A percentile compares a stretch with the other conserved stretches of the same genome.
Conservation (phyloP, 352 stramenopile species). For the Thalassiosira delicatula region DNA sequence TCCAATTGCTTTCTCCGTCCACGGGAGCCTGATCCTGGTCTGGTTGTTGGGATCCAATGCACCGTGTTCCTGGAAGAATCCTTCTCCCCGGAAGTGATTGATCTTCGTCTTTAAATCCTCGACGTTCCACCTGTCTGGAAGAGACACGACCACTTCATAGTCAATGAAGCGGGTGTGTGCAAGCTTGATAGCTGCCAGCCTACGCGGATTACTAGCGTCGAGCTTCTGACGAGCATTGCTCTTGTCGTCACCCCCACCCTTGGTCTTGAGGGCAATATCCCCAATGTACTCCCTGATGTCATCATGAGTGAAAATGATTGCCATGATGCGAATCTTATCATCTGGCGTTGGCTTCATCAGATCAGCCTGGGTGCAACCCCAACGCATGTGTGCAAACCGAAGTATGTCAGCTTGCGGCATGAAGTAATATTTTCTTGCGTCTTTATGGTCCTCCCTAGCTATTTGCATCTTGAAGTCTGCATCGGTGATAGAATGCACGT, state of each 20-base stretch:
- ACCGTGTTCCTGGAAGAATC: not conserved
- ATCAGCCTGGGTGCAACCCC: not conserved
- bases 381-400: too few relatives aligned
- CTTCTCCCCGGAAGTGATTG: not conserved
- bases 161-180: not conserved
- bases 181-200: not conserved
- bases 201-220: not conserved
- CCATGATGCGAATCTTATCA: constrained; percentile 14
- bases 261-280: not conserved
- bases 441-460: not conserved
- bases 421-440: not conserved
- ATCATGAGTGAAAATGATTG: constrained; percentile 6
- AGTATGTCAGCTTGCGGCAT: not conserved
- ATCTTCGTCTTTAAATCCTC: not conserved
- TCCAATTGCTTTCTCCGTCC: constrained; percentile 14
- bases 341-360: not conserved
- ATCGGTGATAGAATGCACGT: not conserved
- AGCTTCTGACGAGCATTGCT: not conserved
- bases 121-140: not conserved
- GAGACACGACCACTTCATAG: not conserved
- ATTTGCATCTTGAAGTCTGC: not conserved
- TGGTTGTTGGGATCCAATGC: constrained; percentile 25
- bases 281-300: constrained; percentile 6
- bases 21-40: constrained; percentile 19
- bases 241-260: constrained; percentile 8